These are phyloP conservation scores for Boletus edulis DNA, from an alignment of 768 basidiomycete genomes.

Conservation along the genomic window DNA sequence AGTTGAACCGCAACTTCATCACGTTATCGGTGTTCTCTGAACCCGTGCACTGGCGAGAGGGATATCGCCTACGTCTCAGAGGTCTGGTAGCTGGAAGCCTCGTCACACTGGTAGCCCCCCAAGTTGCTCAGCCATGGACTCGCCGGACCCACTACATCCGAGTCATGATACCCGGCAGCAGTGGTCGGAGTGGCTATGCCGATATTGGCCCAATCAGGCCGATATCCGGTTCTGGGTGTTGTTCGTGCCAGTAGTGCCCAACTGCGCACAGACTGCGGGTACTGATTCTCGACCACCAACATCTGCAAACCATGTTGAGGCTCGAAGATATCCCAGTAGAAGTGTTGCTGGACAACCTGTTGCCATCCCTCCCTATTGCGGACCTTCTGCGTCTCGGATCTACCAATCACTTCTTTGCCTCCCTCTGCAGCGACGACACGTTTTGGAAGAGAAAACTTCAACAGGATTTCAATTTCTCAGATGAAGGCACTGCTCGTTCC, in stretches of 20 bases:
- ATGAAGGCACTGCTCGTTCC: slow-evolving; percentile 65
- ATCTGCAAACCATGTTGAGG: slow-evolving; percentile 30
- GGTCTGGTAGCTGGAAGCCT: too few species aligned
- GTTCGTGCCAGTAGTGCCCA: background rate
- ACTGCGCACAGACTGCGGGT: slow-evolving; percentile 4
- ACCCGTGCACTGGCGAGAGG: background rate
- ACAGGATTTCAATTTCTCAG: slow-evolving; percentile 77
- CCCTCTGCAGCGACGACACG: slow-evolving; percentile 64
- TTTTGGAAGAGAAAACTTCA: slow-evolving; percentile 74
- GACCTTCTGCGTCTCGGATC: slow-evolving; percentile 58
- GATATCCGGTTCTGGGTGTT: slow-evolving; percentile 8
- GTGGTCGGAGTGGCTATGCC: slow-evolving; percentile 21
- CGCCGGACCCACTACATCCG: too few species aligned
- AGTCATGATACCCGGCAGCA: too few species aligned
- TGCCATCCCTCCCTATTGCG: slow-evolving; percentile 50
- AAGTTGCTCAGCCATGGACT: too few species aligned
- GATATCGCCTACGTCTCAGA: too few species aligned
- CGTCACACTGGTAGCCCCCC: too few species aligned
- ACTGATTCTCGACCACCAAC: background rate
- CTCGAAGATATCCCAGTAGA: slow-evolving; percentile 67
- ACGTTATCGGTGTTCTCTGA: background rate
- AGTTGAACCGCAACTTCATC: background rate
- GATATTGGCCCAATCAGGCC: slow-evolving; percentile 13
- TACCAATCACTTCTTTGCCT: slow-evolving; percentile 65
- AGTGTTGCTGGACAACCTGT: slow-evolving; percentile 71